Percentiles rank a stretch among this genome's conserved stretches.
Conservation (phyloP, 805 yeast species). For the Brettanomyces anomalus region DNA sequence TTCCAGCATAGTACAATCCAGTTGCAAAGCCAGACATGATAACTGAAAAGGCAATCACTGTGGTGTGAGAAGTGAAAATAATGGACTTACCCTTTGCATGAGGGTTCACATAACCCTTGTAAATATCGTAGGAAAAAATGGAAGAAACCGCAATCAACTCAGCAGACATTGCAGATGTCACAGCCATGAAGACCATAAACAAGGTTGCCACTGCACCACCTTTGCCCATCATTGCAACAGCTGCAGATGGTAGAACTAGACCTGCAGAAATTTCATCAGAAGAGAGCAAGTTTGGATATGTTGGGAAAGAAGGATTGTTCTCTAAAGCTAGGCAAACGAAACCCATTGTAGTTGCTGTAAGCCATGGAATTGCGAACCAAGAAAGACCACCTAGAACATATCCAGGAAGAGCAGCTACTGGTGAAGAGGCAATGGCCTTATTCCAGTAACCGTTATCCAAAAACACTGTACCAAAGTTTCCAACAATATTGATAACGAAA, state of each 20-base stretch:
- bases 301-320: conserved; percentile 63
- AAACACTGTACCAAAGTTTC: conserved; percentile 85
- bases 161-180: conserved; percentile 86
- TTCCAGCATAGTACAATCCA: conserved; percentile 73
- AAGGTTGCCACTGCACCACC: conserved; percentile 85
- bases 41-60: conserved; percentile 49
- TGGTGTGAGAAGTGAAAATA: conserved; percentile 56
- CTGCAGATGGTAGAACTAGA: conserved; percentile 67
- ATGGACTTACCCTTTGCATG: conserved; percentile 66
- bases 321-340: conserved; percentile 74
- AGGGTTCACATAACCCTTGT: conserved; percentile 74
- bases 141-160: conserved; percentile 86
- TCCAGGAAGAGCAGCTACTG: conserved; percentile 80
- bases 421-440: conserved; percentile 72
- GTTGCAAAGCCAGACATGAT: conserved; percentile 77
- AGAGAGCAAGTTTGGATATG: conserved; percentile 61
- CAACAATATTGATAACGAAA: conserved; percentile 79
- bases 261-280: conserved; percentile 74
- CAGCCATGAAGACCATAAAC: conserved; percentile 81
- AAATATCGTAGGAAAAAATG: conserved; percentile 77
- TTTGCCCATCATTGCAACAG: conserved; percentile 74
- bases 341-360: conserved; percentile 79
- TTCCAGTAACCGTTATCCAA: conserved; percentile 84
- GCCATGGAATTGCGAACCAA: conserved; percentile 87
- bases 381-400: conserved; percentile 82